A percentile compares a stretch with the other conserved stretches of the same genome.
These are phyloP conservation scores for Kickxella alabastrina DNA, from an alignment of 192 early-diverging fungal species.

Conservation along the genomic window DNA sequence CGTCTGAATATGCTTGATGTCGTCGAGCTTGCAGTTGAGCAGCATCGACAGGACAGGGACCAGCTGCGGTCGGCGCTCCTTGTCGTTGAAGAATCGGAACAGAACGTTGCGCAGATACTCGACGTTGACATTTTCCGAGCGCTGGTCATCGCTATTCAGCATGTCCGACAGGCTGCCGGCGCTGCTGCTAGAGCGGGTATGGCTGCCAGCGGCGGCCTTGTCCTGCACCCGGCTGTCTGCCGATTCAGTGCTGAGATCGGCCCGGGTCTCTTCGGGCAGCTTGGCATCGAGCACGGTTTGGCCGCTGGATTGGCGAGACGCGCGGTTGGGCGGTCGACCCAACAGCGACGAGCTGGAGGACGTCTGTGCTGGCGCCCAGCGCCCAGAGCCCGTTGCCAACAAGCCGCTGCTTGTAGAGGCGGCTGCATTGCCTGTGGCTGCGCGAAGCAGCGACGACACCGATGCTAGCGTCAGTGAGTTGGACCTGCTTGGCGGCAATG, in stretches of 20 bases:
- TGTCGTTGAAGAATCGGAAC: constrained; percentile 51
- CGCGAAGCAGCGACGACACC: constrained; percentile 47
- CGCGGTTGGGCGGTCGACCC: too few species aligned
- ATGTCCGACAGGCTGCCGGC: constrained; percentile 23
- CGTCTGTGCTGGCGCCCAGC: background rate
- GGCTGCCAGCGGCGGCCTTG: background rate
- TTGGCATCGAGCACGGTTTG: too few species aligned
- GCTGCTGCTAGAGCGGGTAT: constrained; percentile 28
- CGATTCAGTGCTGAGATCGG: too few species aligned
- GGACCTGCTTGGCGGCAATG: constrained; percentile 21
- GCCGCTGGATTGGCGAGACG: too few species aligned
- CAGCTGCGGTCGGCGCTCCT: constrained; percentile 56
- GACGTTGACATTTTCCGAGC: constrained; percentile 29
- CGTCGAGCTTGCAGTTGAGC: constrained; percentile 60
- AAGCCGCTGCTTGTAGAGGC: too few species aligned
- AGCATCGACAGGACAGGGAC: constrained; percentile 62
- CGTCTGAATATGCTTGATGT: constrained; percentile 52
- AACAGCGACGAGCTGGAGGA: too few species aligned
- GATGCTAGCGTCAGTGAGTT: constrained; percentile 48
- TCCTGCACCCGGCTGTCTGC: background rate
- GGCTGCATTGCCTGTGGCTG: constrained; percentile 34
- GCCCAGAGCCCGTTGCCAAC: too few species aligned
- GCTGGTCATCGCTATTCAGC: background rate
- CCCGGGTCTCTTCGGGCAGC: too few species aligned
- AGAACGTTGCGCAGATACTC: constrained; percentile 53